Conservation (phyloP, 1,139 yeast genomes). For the Debaryomycetaceae sp. region DNA sequence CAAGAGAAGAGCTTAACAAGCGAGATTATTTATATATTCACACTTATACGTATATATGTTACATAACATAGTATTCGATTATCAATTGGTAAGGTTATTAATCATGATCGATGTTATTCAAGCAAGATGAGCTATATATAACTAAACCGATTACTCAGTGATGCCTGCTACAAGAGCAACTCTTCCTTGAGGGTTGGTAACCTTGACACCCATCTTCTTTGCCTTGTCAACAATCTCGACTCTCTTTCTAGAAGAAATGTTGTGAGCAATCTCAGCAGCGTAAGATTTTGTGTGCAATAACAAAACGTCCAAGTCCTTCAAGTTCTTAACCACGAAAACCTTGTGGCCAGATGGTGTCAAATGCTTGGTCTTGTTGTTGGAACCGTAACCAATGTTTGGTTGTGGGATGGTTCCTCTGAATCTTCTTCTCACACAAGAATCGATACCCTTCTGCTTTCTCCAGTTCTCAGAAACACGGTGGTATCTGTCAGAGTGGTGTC, state of each 20-base stretch:
- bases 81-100: conserved; percentile 1
- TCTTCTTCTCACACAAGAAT: conserved; percentile 99
- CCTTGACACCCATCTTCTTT: conserved; percentile 97
- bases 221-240: conserved; percentile 95
- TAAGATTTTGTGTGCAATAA: conserved; percentile 96
- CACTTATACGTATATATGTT: neutral
- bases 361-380: conserved; percentile 98
- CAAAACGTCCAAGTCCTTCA: conserved; percentile 90
- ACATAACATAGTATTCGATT: neutral
- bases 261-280: conserved; percentile 99
- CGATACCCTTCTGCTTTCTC: conserved; percentile 99
- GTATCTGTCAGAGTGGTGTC: conserved; percentile 99
- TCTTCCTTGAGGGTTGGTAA: conserved; percentile 99
- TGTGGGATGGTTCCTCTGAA: conserved; percentile 99
- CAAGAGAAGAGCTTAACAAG: neutral
- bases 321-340: conserved; percentile 90
- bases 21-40: neutral
- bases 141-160: conserved; percentile 37
- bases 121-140: conserved; percentile 1
- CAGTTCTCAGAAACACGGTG: conserved; percentile 97
- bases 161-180: conserved; percentile 81
- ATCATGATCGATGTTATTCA: conserved; percentile 1
- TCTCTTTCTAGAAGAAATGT: conserved; percentile 98
- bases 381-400: conserved; percentile 99
- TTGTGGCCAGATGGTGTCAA: conserved; percentile 98